These are phyloP conservation scores for Malus hybrid DNA, from an alignment of 331 rosid genomes.

Conservation along the genomic window DNA sequence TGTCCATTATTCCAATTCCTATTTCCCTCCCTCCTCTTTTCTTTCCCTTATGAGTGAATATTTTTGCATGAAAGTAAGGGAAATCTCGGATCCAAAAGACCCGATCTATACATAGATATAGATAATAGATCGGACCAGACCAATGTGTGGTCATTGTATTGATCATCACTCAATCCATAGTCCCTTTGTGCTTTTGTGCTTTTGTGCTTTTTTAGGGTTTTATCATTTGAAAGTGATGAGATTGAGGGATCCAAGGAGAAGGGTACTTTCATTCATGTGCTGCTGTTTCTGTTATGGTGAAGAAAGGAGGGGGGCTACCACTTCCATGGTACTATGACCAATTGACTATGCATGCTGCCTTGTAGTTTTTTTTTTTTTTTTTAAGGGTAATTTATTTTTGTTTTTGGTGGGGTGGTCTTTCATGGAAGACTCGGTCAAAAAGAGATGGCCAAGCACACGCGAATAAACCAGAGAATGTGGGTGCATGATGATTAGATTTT, in stretches of 20 bases:
- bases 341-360: not conserved
- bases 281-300: constrained; percentile 28
- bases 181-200: constrained; percentile 17
- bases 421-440: constrained; percentile 51
- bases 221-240: constrained; percentile 76
- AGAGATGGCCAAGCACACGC: constrained; percentile 38
- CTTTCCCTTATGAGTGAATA: constrained; percentile 19
- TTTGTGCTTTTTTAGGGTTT: constrained; percentile 11
- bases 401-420: constrained; percentile 12
- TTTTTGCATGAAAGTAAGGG: constrained; percentile 81
- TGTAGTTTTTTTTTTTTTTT: not conserved
- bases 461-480: constrained; percentile 31
- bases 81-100: constrained; percentile 46
- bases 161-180: constrained; percentile 10
- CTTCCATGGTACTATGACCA: not conserved
- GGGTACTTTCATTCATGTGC: constrained; percentile 54
- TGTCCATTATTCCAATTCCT: constrained; percentile 26
- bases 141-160: constrained; percentile 2
- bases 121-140: constrained; percentile 1
- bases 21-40: constrained; percentile 15
- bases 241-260: constrained; percentile 72
- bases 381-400: no score
- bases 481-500: constrained; percentile 11
- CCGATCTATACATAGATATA: constrained; percentile 7
- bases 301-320: constrained; percentile 8